Evolutionary conservation across 2,329 filamentous ascomycete species (phyloP).

Genomic region (Sordariomycetes sp.): DNA sequence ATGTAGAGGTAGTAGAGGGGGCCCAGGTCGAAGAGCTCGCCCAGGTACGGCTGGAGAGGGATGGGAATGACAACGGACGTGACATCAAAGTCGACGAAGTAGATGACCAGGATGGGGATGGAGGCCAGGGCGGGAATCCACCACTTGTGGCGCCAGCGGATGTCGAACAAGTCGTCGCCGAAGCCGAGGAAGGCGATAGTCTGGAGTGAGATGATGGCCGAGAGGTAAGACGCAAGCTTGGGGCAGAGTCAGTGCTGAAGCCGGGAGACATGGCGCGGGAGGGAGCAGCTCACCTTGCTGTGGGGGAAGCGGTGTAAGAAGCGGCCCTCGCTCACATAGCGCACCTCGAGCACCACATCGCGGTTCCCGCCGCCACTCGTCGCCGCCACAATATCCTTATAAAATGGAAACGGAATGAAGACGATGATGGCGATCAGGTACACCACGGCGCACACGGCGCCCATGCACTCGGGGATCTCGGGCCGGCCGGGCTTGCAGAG

Average conservation of each 20-base stretch:
- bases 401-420: slow-evolving; percentile 95
- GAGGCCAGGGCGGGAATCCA: slow-evolving; percentile 92
- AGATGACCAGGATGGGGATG: slow-evolving; percentile 88
- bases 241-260: background rate
- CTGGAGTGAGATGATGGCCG: slow-evolving; percentile 86
- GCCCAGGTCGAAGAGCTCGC: slow-evolving; percentile 74
- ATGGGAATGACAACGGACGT: slow-evolving; percentile 89
- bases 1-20: slow-evolving; percentile 91
- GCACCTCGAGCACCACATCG: slow-evolving; percentile 67
- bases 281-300: slow-evolving; percentile 56
- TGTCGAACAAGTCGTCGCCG: slow-evolving; percentile 93
- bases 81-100: slow-evolving; percentile 97
- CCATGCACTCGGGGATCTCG: slow-evolving; percentile 94
- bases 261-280: background rate
- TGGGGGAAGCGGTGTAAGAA: slow-evolving; percentile 89
- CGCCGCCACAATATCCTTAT: slow-evolving; percentile 92
- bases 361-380: slow-evolving; percentile 89
- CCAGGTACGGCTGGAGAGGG: slow-evolving; percentile 73
- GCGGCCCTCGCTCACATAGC: slow-evolving; percentile 69
- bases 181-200: slow-evolving; percentile 85
- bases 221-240: slow-evolving; percentile 86
- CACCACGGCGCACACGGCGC: slow-evolving; percentile 81
- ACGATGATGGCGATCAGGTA: slow-evolving; percentile 82
- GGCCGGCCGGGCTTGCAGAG: slow-evolving; percentile 59
- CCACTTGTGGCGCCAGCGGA: slow-evolving; percentile 97